phyloP scores from a whole-genome alignment of 2,329 filamentous ascomycete genomes.

The Parascedosporium putredinis region DNA sequence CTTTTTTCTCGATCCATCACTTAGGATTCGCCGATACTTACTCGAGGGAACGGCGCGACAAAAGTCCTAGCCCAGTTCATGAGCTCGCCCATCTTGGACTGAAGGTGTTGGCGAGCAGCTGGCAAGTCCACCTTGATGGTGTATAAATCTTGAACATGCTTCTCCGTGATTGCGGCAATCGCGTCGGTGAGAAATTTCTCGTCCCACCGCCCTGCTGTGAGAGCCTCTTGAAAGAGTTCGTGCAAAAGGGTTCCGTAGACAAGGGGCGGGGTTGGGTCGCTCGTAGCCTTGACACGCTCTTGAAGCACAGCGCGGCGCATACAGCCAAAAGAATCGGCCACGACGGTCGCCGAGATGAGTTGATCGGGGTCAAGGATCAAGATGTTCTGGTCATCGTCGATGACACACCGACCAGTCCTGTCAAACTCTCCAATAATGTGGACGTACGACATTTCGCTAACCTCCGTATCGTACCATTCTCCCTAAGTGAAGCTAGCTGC shows the following conservation, averaged over 20 bases:
- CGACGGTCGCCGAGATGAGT: slow-evolving; percentile 85
- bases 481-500: slow-evolving; percentile 69
- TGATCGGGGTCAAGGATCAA: slow-evolving; percentile 92
- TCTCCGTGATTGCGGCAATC: slow-evolving; percentile 59
- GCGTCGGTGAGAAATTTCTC: slow-evolving; percentile 52
- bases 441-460: slow-evolving; percentile 63
- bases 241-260: slow-evolving; percentile 92
- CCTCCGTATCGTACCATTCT: slow-evolving; percentile 77
- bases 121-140: slow-evolving; percentile 67
- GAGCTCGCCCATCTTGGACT: slow-evolving; percentile 72
- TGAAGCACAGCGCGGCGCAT: slow-evolving; percentile 85
- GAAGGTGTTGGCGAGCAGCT: slow-evolving; percentile 68
- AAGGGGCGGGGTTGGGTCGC: slow-evolving; percentile 66
- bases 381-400: slow-evolving; percentile 75
- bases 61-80: slow-evolving; percentile 77
- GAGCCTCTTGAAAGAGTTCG: slow-evolving; percentile 85
- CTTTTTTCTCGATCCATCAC: too few relatives aligned
- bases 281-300: slow-evolving; percentile 86
- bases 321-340: slow-evolving; percentile 93
- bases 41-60: slow-evolving; percentile 59
- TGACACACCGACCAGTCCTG: slow-evolving; percentile 58
- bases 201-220: slow-evolving; percentile 77
- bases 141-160: slow-evolving; percentile 81
- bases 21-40: slow-evolving; percentile 27
- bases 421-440: slow-evolving; percentile 79